Percentiles rank a stretch among this genome's conserved stretches.
phyloP scores from a whole-genome alignment of 441 rosid genomes.

The Populus tomentosa region DNA sequence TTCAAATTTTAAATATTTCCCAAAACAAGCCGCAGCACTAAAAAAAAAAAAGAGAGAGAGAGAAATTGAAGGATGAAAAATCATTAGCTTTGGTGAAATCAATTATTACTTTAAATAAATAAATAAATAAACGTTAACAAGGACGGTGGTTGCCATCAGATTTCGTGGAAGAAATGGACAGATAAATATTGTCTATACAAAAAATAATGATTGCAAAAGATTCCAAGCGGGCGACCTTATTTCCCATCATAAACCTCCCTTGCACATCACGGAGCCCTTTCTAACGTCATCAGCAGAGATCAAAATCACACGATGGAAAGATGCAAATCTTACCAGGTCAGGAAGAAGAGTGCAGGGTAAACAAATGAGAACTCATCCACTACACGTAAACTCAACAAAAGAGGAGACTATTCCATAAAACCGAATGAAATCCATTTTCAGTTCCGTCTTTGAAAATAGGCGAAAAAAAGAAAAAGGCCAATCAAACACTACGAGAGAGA shows the following conservation, averaged over 20 bases:
- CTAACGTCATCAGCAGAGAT: background rate
- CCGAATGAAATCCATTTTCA: conserved; percentile 39
- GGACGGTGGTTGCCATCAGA: background rate
- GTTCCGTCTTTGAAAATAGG: conserved; percentile 29
- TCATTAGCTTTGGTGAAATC: background rate
- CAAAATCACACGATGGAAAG: background rate
- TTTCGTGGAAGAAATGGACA: conserved; percentile 7
- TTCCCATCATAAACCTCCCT: background rate
- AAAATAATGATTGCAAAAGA: background rate
- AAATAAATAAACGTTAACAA: background rate
- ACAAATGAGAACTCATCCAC: background rate
- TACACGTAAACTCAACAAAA: background rate
- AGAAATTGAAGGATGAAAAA: background rate
- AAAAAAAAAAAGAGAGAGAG: too few relatives aligned
- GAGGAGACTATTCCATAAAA: conserved; percentile 7
- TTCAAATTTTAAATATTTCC: background rate
- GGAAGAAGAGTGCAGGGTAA: conserved; percentile 13
- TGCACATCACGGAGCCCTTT: background rate
- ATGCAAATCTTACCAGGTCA: background rate
- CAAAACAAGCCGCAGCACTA: background rate
- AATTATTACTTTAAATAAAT: too few relatives aligned
- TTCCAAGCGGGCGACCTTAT: background rate
- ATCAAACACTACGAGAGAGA: background rate
- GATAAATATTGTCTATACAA: conserved; percentile 1
- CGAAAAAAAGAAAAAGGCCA: conserved; percentile 3